Evolutionary conservation across 1,139 yeast species (phyloP), one percentile per base, ranked within the genome.

Genomic region (Scheffersomyces stambukii): DNA sequence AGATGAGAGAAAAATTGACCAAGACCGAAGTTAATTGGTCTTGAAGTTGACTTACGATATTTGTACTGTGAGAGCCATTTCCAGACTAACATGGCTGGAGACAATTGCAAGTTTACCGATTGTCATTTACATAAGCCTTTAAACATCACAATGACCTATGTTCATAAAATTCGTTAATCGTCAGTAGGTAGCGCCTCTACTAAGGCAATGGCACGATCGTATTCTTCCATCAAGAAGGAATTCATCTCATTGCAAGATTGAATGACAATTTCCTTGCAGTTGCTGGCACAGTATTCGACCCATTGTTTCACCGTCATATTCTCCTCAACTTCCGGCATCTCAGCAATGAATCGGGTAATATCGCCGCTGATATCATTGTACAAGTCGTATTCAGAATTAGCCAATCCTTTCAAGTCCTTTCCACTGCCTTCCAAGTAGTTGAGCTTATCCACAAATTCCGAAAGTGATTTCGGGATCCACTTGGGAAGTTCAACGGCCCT

Each of bases 301-400:
- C 95, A 86, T 37, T 81, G 75, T 29, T 67, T 67, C 11, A 86
- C 71, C 0, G 85, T 76, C 81, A 81, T 75, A 16, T 72, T 64
- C 43, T 81, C 64, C 44, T 82, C 89, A 11, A 70, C 71, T 19
- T 70, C 77, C 0, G 93, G 89, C 73, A 83, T 76, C 26, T 75
- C 76, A 1, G 77, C 68, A 3, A 81, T 74, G 44, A 81, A 81
- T 30, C 65, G 64, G 0, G 83, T 74, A 14, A 81, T 52, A 23
- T 70, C 70, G 1, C 89, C 86, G 37, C 78, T 83, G 19, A 61
- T 49, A 45, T 81, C 93, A 38, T 77, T 72, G 29, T 61, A 57
- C 9, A 75, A 52, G 21, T 59, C 62, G 35, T 53, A 50, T 8
- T 49, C 39, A 2, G 49, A 35, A 4, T 44, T 45, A 10, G 57